Evolutionary conservation across 139 green algal genomes (phyloP), one percentile per base, ranked within the genome.

Genomic region (Chlorella sorokiniana): DNA sequence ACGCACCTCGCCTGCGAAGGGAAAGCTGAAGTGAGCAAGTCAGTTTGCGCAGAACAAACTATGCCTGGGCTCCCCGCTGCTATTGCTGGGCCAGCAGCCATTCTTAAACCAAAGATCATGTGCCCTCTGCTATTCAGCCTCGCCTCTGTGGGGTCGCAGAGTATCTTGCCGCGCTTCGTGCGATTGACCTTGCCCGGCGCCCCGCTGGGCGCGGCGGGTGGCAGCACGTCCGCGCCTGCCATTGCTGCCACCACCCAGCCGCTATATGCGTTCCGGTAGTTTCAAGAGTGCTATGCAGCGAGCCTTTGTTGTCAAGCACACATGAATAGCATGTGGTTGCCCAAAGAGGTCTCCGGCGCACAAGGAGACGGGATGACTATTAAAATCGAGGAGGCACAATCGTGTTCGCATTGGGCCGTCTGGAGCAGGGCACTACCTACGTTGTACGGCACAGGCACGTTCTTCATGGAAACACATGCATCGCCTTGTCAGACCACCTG

Each of bases 1-100:
- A 9, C 87, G 86, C 20, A 97, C 89, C 92, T 87, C 5, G 90
- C 90, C 91, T 96, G 85, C 45, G 22, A 51, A 6, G 10, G 20
- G 18, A 62, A 18, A 31, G 41, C 6, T 27, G 48, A 18, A 65
- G 29, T 1, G 52, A 20, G 52, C 52, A 23, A 16, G 52, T 61
- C 22, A 3, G 52, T 23, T 61, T 20, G 27, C 27, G 52, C 3
- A 23, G 52, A 23, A 4, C 22, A 61, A 23, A 23, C 22, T 20
- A 9, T 38, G 61, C 3, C 14, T 59, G 48, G 48, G 11, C 14
- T 59, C 48, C 48, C 16, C 48, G 48, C 16, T 59, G 11, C 48
- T 59, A 59, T 16, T 59, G 48, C 48, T 16, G 11, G 48, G 11
- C 48, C 48, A 59, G 16, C 48, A 59, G 48, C 48, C 48, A 11